Percentiles rank a stretch among this genome's conserved stretches.
These are phyloP conservation scores for Hypsizygus marmoreus DNA, from an alignment of 768 basidiomycete species.

Conservation along the genomic window DNA sequence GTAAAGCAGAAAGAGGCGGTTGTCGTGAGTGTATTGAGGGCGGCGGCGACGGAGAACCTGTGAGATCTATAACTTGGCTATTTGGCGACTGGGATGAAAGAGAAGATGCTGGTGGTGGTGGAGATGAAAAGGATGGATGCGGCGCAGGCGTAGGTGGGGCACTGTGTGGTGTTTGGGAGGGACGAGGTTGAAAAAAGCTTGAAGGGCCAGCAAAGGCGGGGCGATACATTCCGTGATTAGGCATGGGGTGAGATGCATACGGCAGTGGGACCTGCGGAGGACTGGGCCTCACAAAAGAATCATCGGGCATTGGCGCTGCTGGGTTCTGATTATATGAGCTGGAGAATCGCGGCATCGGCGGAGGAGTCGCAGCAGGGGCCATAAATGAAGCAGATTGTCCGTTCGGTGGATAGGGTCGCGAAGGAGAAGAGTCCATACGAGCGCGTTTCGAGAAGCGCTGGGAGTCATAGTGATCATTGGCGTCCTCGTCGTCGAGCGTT, in stretches of 20 bases:
- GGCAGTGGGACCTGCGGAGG: constrained; percentile 14
- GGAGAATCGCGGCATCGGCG: constrained; percentile 22
- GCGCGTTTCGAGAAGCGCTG: constrained; percentile 43
- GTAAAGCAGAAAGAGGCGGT: constrained; percentile 33
- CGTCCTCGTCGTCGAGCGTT: constrained; percentile 68
- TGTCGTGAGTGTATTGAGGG: constrained; percentile 33
- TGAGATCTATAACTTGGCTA: constrained; percentile 76
- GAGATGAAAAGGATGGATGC: constrained; percentile 19
- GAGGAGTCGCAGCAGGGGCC: constrained; percentile 3
- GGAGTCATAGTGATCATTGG: constrained; percentile 35
- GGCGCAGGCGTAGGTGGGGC: constrained; percentile 28
- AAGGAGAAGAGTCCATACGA: constrained; percentile 34
- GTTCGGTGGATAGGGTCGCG: constrained; percentile 10
- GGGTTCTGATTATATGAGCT: constrained; percentile 21
- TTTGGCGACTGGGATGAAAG: constrained; percentile 24
- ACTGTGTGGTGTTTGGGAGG: constrained; percentile 22
- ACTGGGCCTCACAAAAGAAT: constrained; percentile 18
- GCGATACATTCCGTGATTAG: constrained; percentile 39
- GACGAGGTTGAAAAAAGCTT: constrained; percentile 27
- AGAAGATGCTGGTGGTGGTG: constrained; percentile 22
- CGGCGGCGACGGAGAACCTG: constrained; percentile 60
- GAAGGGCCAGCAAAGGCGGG: constrained; percentile 54
- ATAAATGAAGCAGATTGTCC: constrained; percentile 7
- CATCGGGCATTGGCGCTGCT: constrained; percentile 13
- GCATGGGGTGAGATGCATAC: constrained; percentile 15